phyloP scores from a whole-genome alignment of 345 rosid species.

The Erodium maritimum region DNA sequence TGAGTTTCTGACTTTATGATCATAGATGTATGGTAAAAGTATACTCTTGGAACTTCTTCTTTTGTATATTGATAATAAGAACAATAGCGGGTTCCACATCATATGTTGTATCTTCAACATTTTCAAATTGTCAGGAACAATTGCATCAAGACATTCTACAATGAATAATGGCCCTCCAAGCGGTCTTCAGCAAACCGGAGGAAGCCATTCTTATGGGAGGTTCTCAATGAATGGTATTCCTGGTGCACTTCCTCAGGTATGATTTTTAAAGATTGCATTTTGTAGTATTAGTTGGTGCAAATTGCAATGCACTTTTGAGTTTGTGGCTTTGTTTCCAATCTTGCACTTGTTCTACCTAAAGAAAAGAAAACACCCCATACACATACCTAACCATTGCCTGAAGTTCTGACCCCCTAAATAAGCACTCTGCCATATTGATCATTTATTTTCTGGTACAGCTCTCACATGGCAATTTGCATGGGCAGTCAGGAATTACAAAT shows the following conservation, averaged over 20 bases:
- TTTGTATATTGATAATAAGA: neutral
- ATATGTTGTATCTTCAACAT: neutral
- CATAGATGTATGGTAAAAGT: conserved; percentile 1
- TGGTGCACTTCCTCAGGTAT: conserved; percentile 1
- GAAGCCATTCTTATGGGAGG: neutral
- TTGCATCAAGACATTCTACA: neutral
- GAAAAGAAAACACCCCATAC: neutral
- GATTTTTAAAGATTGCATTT: neutral
- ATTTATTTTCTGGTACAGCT: neutral
- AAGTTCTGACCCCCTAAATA: too few relatives aligned
- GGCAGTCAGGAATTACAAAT: neutral
- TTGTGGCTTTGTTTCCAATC: neutral
- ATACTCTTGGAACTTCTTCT: neutral
- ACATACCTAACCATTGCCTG: neutral
- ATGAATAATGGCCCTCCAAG: neutral
- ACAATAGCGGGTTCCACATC: neutral
- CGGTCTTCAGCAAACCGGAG: neutral
- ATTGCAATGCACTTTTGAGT: neutral
- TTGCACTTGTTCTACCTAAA: neutral
- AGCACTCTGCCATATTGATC: neutral
- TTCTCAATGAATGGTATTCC: neutral
- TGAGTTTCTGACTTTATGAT: neutral
- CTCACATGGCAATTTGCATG: neutral
- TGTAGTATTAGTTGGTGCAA: neutral
- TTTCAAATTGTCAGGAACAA: neutral